These are phyloP conservation scores for Tetradesmus lagerheimii DNA, from an alignment of 139 green algal genomes.

Conservation along the genomic window DNA sequence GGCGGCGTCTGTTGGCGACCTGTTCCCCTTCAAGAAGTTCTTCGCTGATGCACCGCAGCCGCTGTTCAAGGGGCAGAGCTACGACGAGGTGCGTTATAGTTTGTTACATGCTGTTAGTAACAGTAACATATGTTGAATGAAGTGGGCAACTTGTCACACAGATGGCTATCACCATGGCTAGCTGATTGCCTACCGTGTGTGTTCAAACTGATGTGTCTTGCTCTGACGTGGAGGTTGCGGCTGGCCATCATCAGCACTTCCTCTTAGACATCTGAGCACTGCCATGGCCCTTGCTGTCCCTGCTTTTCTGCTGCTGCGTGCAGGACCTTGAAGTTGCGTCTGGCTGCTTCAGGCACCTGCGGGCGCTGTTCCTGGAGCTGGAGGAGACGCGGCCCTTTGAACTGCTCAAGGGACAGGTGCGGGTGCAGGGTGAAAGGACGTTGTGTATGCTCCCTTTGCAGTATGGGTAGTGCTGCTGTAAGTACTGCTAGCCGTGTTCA, in stretches of 20 bases:
- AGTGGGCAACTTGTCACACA: too few relatives aligned
- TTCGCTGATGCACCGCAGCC: slow-evolving; percentile 89
- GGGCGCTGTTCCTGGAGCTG: slow-evolving; percentile 95
- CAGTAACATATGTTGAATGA: background rate
- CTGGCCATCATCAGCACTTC: too few relatives aligned
- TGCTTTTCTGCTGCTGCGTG: background rate
- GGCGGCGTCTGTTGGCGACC: slow-evolving; percentile 65
- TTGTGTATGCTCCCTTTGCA: too few relatives aligned
- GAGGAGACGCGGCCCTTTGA: slow-evolving; percentile 98
- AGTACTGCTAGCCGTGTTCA: too few relatives aligned
- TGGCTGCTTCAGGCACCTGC: slow-evolving; percentile 93
- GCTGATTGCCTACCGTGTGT: too few relatives aligned
- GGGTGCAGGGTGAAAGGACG: background rate
- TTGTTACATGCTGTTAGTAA: background rate
- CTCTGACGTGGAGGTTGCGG: too few relatives aligned
- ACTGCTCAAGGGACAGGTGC: slow-evolving; percentile 82
- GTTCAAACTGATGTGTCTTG: too few relatives aligned
- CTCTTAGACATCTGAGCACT: too few relatives aligned
- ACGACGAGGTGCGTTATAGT: slow-evolving; percentile 57
- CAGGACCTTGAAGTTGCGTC: slow-evolving; percentile 59
- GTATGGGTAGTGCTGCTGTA: too few relatives aligned
- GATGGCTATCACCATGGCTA: too few relatives aligned
- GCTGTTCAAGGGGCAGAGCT: slow-evolving; percentile 76
- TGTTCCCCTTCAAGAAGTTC: slow-evolving; percentile 95
- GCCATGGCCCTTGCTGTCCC: background rate